These are phyloP conservation scores for Pinus tabuliformis DNA, from an alignment of 75 land plant species.

Conservation along the genomic window DNA sequence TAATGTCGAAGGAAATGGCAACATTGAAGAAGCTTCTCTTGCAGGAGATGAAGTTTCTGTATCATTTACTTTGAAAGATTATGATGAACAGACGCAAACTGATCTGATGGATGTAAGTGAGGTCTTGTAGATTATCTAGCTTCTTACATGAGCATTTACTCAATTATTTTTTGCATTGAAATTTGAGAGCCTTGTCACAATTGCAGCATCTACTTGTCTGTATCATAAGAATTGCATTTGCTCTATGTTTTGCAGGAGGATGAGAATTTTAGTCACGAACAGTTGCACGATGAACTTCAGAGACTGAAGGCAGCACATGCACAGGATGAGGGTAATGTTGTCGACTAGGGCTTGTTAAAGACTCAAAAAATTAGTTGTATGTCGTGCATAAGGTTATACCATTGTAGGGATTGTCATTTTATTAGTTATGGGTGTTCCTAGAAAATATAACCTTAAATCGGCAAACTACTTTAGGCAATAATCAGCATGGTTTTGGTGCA, in stretches of 20 bases:
- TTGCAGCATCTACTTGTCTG: background rate
- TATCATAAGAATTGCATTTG: background rate
- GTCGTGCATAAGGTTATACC: background rate
- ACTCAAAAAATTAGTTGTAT: background rate
- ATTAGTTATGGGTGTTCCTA: too few species aligned
- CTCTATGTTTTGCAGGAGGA: constrained; percentile 54
- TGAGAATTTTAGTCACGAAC: constrained; percentile 65
- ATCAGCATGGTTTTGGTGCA: too few species aligned
- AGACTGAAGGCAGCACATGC: constrained; percentile 76
- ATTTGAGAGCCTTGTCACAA: background rate
- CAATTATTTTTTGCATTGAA: background rate
- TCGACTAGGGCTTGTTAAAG: background rate
- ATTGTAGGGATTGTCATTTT: too few species aligned
- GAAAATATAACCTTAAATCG: too few species aligned
- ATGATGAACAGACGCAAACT: constrained; percentile 48
- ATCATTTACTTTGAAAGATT: constrained; percentile 22
- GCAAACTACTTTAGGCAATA: too few species aligned
- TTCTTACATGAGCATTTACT: background rate
- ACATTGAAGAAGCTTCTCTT: constrained; percentile 24
- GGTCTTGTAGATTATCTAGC: background rate
- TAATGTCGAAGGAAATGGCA: constrained; percentile 22
- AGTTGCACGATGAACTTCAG: constrained; percentile 62
- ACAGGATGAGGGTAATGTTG: constrained; percentile 78
- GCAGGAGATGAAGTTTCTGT: constrained; percentile 31
- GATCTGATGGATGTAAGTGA: constrained; percentile 57